Base-by-base conservation (phyloP, 2,329 filamentous ascomycete species). In the Talaromyces sp. region DNA sequence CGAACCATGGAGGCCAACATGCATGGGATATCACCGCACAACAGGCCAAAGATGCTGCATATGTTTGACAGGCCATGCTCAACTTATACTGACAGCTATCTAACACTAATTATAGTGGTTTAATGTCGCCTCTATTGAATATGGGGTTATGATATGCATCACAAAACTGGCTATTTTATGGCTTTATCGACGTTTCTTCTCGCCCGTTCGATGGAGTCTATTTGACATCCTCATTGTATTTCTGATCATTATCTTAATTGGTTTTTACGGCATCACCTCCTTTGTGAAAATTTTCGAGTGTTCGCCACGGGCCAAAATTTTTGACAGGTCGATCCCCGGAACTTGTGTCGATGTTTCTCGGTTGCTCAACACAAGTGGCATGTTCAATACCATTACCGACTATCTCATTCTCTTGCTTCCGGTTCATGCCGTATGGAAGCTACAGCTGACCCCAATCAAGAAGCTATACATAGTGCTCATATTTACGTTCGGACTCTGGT, bases 101-200 rank as follows among this genome's bases (percentile, higher is more conserved):
- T 55, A 24, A 55, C 53, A 11, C 24, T 35, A 2, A 5, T 26
- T 19, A 29, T 32, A 57, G 55, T 57, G 38, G 32, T 57, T 57
- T 24, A 64, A 64, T 41, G 32, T 56, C 19, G 38, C 56, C 19
- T 51, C 65, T 13, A 64, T 68, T 27, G 31, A 65, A 21, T 68
- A 67, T 41, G 61, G 60, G 4, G 59, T 62, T 11, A 38, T 63
- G 24, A 64, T 68, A 10, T 66, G 62, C 54, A 24, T 67, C 31
- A 62, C 64, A 19, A 68, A 68, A 55, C 35, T 66, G 3, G 62
- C 64, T 0, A 64, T 68, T 41, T 50, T 68, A 14, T 58, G 65
- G 10, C 63, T 64, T 11, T 67, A 64, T 52, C 56, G 63, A 19
- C 61, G 62, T 3, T 52, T 64, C 55, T 68, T 68, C 49, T 56